Evolutionary conservation across 306 rosid species (phyloP).

Genomic region (Astragalus glycyphyllos): DNA sequence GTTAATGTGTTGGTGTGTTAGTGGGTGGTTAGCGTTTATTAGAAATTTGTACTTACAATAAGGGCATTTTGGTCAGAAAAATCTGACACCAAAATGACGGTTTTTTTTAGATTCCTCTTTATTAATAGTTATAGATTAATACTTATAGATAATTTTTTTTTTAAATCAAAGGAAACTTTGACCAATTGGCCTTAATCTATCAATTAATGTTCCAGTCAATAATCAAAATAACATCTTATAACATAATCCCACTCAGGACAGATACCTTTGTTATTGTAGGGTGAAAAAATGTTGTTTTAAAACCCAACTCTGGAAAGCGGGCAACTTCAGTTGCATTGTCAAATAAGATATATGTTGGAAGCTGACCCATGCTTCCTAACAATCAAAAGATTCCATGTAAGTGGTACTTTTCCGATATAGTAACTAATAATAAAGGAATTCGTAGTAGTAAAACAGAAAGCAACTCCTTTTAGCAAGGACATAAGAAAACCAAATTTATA

Average conservation of each 20-base stretch:
- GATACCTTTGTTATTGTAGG: constrained; percentile 74
- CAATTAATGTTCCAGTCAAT: neutral
- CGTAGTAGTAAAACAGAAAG: constrained; percentile 1
- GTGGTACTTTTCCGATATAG: constrained; percentile 23
- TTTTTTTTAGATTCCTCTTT: no score
- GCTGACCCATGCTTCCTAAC: constrained; percentile 86
- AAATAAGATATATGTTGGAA: constrained; percentile 87
- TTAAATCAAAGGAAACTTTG: neutral
- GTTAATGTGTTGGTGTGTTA: no score
- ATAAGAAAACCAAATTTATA: constrained; percentile 19
- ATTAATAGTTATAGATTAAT: no score
- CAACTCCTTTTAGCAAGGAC: constrained; percentile 11
- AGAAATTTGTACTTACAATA: no score
- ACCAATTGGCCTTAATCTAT: constrained; percentile 15
- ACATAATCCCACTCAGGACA: constrained; percentile 1
- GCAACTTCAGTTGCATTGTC: constrained; percentile 77
- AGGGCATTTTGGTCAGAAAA: no score
- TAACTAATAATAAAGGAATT: constrained; percentile 5
- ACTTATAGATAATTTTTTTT: neutral
- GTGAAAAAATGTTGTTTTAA: constrained; percentile 56
- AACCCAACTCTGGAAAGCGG: constrained; percentile 76
- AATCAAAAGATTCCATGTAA: constrained; percentile 33
- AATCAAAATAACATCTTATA: constrained; percentile 28
- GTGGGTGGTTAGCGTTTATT: no score
- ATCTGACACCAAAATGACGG: no score